Evolutionary conservation across 495 filamentous ascomycete genomes (phyloP).

Genomic region (Aspergillus diversus): DNA sequence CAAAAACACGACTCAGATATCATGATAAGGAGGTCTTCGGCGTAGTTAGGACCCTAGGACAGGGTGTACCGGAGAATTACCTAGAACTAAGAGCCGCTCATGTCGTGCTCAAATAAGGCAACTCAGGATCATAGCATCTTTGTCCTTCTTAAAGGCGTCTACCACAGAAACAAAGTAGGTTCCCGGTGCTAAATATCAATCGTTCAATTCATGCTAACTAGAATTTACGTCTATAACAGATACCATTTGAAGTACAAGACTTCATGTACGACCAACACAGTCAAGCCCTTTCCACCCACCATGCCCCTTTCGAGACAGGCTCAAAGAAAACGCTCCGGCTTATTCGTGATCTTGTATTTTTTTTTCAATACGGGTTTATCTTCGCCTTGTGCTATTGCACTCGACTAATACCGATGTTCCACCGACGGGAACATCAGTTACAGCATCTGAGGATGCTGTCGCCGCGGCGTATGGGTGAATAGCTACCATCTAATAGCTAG

Average conservation of each 20-base stretch:
- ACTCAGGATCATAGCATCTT: not conserved
- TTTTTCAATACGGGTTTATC: conserved; percentile 38
- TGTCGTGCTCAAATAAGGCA: conserved; percentile 79
- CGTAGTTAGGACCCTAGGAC: conserved; percentile 73
- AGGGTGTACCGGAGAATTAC: conserved; percentile 82
- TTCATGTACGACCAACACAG: conserved; percentile 73
- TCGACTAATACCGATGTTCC: conserved; percentile 57
- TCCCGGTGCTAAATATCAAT: not conserved
- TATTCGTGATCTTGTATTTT: conserved; percentile 74
- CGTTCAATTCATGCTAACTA: conserved; percentile 4
- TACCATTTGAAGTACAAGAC: conserved; percentile 7
- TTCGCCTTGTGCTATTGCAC: conserved; percentile 57
- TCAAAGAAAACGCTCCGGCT: conserved; percentile 90
- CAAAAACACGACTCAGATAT: conserved; percentile 89
- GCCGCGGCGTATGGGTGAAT: conserved; percentile 50
- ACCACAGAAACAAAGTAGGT: conserved; percentile 8
- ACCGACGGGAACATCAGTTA: conserved; percentile 56
- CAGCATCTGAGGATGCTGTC: conserved; percentile 56
- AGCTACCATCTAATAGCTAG: not conserved
- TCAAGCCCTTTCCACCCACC: conserved; percentile 89
- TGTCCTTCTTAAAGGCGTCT: conserved; percentile 7
- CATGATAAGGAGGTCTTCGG: conserved; percentile 87
- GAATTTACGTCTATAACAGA: not conserved
- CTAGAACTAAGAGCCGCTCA: conserved; percentile 89
- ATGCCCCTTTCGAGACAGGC: conserved; percentile 71